Evolutionary conservation across 768 basidiomycete species (phyloP), one percentile per base, ranked within the genome.

Genomic region (Lactarius indigo): DNA sequence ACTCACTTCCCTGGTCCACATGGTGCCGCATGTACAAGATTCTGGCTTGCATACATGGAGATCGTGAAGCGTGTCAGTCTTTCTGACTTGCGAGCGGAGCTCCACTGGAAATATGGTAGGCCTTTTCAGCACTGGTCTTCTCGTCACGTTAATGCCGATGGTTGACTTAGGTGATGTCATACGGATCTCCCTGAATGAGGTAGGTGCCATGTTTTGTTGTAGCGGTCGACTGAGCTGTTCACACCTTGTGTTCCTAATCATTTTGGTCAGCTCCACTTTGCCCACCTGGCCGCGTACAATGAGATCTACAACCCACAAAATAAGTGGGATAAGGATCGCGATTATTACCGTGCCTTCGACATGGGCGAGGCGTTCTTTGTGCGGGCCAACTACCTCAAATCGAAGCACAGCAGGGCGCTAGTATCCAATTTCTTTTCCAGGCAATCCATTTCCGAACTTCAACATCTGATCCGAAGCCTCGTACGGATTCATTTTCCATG

Each of bases 391-490:
- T 76, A 78, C 20, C 71, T 71, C 9, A 73, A 75, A 37, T 75
- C 78, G 30, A 79, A 74, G 57, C 66, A 64, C 15, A 71, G 76
- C 13, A 75, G 78, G 57, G 74, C 73, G 4, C 60, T 78, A 33
- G 64, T 82, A 50, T 70, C 71, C 56, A 75, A 76, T 37, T 73
- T 80, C 28, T 81, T 83, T 69, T 78, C 81, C 9, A 74, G 77
- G 56, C 76, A 77, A 30, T 74, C 79, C 3, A 73, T 78, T 31
- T 57, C 78, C 23, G 72, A 73, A n/a, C 68, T 81, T n/a, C 80
- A 82, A 64, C 60, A 64, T 61, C 57, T 76, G 10, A 72, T 81
- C 15, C 77, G 75, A 62, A 67, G 66, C 44, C 75, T 75, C 68
- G 77, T 79, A 66, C n/a, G 59, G 9, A 8, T 56, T 20, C 18